Base-by-base conservation (phyloP, 129 eudicot genomes). In the Ambrosia trifida region DNA sequence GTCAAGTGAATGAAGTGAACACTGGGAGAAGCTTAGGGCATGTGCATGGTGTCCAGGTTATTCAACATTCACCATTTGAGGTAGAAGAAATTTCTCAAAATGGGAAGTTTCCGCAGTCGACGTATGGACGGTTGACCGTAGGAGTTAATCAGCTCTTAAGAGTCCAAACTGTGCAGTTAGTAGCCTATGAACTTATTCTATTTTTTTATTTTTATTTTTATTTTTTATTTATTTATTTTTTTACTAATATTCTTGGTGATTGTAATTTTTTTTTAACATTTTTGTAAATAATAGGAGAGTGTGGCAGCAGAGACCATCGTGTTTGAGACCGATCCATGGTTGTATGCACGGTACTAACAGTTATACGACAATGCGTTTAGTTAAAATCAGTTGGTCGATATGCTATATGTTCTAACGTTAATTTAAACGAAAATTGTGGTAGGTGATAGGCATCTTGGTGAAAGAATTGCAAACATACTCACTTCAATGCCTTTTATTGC, bases 401-500 rank as follows among this genome's bases (percentile, higher is more conserved):
- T 7, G 35, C 56, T 79, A 14, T 16, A 46, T 28, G 14, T 49
- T 67, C 53, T 69, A 43, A 65, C 7, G 10, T 7, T 10, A 12
- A 0, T 14, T 36, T 57, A 17, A 5, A 9, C 35, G 28, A 3
- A 49, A 45, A 64, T 77, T 73, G 64, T 63, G 45, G 20, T 81
- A 92, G 98, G 96, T 24, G 98, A 93, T 80, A 72, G 68, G 64
- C 80, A 67, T 79, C 52, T 83, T 81, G 95, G 85, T 64, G 98
- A 93, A 81, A 93, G 87, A 46, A 69, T 89, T 53, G 95, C 81
- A 17, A 93, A 93, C 57, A 87, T 93, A 20, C 86, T 93, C 63
- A 93, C 98, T 75, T 93, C 98, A 16, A 80, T 93, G 72, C 98
- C 98, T 75, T 93, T 93, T 69, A 83, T 93, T 40, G 98, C 83